Percentiles rank a stretch among this genome's conserved stretches.
phyloP scores from a whole-genome alignment of 768 basidiomycete species.

The Tricholomella constricta region DNA sequence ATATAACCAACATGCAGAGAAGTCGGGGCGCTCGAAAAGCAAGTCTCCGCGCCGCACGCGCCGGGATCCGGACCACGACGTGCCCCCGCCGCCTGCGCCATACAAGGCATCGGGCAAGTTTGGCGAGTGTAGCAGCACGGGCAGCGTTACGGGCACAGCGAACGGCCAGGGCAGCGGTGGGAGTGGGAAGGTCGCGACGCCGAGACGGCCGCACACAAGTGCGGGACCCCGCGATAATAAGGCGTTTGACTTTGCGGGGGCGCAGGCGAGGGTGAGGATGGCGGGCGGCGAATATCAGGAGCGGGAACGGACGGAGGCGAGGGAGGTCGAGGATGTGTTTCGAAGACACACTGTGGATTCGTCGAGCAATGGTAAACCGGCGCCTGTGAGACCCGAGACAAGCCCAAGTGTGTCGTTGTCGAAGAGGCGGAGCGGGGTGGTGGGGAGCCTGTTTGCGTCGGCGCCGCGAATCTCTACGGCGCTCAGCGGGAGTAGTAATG shows the following conservation, averaged over 20 bases:
- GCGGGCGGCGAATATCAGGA: conserved; percentile 3
- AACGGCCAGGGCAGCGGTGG: conserved; percentile 2
- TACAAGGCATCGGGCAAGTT: conserved; percentile 18
- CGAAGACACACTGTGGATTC: conserved; percentile 7
- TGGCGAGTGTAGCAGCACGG: conserved; percentile 10
- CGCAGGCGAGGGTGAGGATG: conserved; percentile 4
- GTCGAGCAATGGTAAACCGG: neutral
- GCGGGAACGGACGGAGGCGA: neutral
- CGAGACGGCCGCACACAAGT: conserved; percentile 70
- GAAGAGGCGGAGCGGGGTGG: conserved; percentile 19
- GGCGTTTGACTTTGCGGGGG: conserved; percentile 32
- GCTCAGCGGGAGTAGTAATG: conserved; percentile 37
- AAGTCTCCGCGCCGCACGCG: conserved; percentile 55
- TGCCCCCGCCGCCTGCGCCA: conserved; percentile 43
- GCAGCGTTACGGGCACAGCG: conserved; percentile 4
- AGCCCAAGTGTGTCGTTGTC: conserved; percentile 18
- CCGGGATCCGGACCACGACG: conserved; percentile 31
- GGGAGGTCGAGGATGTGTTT: conserved; percentile 10
- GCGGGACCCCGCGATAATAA: conserved; percentile 69
- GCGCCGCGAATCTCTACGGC: conserved; percentile 26
- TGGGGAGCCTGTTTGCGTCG: conserved; percentile 18
- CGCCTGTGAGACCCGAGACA: conserved; percentile 13
- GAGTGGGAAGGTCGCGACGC: conserved; percentile 16
- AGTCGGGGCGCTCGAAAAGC: conserved; percentile 48
- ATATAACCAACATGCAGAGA: conserved; percentile 23